Percentiles rank a stretch among this genome's conserved stretches.
phyloP scores from a whole-genome alignment of 2,329 filamentous ascomycete species.

The Lasiodiplodia theobromae region DNA sequence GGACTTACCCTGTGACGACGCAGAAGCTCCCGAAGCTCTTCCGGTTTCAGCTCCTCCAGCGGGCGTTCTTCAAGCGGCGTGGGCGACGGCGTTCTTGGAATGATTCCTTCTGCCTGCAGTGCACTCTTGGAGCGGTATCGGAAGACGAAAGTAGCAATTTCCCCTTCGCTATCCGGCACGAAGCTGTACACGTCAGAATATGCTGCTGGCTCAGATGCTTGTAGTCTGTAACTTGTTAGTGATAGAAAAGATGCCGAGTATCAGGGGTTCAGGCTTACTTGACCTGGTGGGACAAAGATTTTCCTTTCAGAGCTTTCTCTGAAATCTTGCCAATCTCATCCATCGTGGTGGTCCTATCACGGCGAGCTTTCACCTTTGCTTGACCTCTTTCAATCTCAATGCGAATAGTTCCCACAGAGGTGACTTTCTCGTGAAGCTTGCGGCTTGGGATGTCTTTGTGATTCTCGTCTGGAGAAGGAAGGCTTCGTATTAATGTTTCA shows the following conservation, averaged over 20 bases:
- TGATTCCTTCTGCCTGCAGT: constrained; percentile 43
- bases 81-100: constrained; percentile 41
- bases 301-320: constrained; percentile 37
- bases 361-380: rapidly evolving
- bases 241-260: no score
- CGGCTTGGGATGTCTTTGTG: rapidly evolving
- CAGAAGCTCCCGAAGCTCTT: constrained; percentile 37
- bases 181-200: rapidly evolving
- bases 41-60: constrained; percentile 33
- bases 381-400: neutral
- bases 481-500: neutral
- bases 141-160: constrained; percentile 37
- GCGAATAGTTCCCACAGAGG: neutral
- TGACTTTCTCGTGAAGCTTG: neutral
- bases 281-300: constrained; percentile 34
- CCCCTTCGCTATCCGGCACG: no score
- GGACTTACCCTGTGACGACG: constrained; percentile 33
- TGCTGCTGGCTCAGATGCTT: neutral
- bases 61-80: constrained; percentile 36
- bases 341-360: neutral
- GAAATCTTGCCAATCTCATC: constrained; percentile 25
- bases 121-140: constrained; percentile 40
- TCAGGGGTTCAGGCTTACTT: constrained; percentile 32
- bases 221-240: neutral
- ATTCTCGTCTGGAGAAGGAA: neutral